Base-by-base conservation (phyloP, 805 yeast species). In the Kluyveromyces wickerhamii region DNA sequence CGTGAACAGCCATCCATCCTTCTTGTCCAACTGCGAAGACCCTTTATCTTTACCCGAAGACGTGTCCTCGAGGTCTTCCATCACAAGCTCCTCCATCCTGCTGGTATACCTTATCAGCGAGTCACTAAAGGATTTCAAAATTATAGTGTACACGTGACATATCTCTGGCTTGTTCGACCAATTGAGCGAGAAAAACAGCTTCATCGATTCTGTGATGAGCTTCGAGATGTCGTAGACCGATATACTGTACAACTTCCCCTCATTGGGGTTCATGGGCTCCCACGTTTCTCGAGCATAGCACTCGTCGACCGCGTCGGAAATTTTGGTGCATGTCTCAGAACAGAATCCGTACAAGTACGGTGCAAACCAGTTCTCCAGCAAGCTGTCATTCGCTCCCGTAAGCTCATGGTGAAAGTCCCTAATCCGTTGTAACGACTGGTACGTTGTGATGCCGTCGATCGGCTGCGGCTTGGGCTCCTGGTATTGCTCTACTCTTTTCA, bases 201-300 rank as follows among this genome's bases (percentile, higher is more conserved):
- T 58, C 14, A 83, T 51, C 9, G 74, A 69, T 35, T 76, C 76
- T 39, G 70, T 69, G 22, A 82, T 67, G 52, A 82, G 65, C 7
- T 74, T 66, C 53, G 81, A 79, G 10, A 81, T 67, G 51, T 83
- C 92, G 15, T 71, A 51, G 1, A 80, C 82, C 0, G 89, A 81
- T 2, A 74, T 62, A 40, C 85, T 76, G 47, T 66, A 66, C 1
- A 48, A 48, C 5, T 62, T 61, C 2, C 57, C 61, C 28, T 65
- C 62, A 1, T 54, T 61, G 1, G 59, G 53, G 41, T 74, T 73
- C 12, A 76, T 48, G 0, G 79, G 74, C 33, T 65, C 60, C 52
- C 79, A 77, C 1, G 50, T 48, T 51, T 87, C 96, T 8, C 63
- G 67, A 7, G 63, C 60, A 4, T 84, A 49, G 0, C 89, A 76